Evolutionary conservation across 495 filamentous ascomycete species (phyloP), one percentile per base, ranked within the genome.

Genomic region (Parathielavia appendiculata): DNA sequence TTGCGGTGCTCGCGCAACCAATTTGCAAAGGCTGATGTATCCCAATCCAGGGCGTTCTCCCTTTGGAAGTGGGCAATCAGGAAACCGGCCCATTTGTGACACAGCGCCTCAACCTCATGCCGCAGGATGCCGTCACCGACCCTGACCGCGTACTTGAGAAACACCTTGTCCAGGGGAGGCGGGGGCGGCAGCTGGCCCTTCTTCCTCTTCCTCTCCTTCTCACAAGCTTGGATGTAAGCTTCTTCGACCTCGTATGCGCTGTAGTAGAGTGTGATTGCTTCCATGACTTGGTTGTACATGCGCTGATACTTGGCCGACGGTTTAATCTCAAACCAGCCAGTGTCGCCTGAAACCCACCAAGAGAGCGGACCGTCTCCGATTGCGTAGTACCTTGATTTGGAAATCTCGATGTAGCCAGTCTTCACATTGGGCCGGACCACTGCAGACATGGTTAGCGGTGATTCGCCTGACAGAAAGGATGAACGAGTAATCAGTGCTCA

Each of bases 241-340:
- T 72, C 70, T 52, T 74, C 75, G 39, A 67, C 57, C 10, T 66
- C 68, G 19, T 74, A 43, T 7, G 89, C 64, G 60, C 84, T 85
- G 71, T 90, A 91, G 13, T 91, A 79, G 58, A 91, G 69, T 50
- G 81, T 79, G 32, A 90, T 81, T 2, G 84, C 87, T 71, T 90
- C 83, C 26, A 79, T 76, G 73, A 91, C 88, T 14, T 81, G 74
- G 52, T 81, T 74, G 73, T 82, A 90, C 54, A 83, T 82, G 3
- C 71, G 63, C 56, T 75, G 70, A 69, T 89, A 95, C 3, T 73
- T 68, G 46, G 75, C 73, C 49, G 83, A 77, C 1, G 90, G 86
- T 22, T 75, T 71, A 26, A 93, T 81, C 67, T 86, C 80, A 70
- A 84, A 92, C 88, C 89, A 92, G 55, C 88, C 90, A n/a, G 86